Conservation (phyloP, 208 protist species). For the Leishmania lainsoni region DNA sequence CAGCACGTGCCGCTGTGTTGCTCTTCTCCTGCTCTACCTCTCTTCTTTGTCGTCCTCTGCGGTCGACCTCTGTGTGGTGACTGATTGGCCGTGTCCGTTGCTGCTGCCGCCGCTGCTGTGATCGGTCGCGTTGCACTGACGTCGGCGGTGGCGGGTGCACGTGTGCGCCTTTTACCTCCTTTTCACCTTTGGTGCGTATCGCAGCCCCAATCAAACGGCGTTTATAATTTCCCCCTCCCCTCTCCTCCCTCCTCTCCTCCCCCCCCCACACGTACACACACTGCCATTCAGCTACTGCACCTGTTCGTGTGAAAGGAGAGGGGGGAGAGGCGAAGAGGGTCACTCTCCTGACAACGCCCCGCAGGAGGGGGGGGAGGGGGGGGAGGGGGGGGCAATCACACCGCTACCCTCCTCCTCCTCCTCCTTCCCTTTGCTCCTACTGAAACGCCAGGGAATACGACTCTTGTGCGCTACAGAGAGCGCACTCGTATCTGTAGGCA, state of each 20-base stretch:
- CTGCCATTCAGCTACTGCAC: background rate
- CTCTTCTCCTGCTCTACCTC: conserved; percentile 16
- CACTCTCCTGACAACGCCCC: background rate
- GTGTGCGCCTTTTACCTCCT: background rate
- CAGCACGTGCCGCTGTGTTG: background rate
- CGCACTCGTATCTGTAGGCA: background rate
- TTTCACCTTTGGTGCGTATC: background rate
- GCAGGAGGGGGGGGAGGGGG: too few species aligned
- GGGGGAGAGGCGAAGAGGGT: background rate
- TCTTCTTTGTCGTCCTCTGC: background rate
- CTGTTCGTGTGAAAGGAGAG: background rate
- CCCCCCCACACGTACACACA: background rate
- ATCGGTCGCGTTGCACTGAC: too few species aligned
- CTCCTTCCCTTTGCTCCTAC: background rate
- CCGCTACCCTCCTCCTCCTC: background rate
- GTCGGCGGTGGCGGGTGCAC: too few species aligned
- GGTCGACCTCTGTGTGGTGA: background rate
- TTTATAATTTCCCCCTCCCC: background rate
- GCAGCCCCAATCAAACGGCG: too few species aligned
- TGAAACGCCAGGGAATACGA: background rate
- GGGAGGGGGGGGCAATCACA: too few species aligned
- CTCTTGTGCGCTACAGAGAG: background rate
- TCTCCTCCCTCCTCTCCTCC: background rate
- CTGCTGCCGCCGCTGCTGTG: too few species aligned
- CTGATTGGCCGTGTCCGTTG: background rate